These are phyloP conservation scores for Vitis cinerea DNA, from an alignment of 164 flowering plant genomes.

Conservation along the genomic window DNA sequence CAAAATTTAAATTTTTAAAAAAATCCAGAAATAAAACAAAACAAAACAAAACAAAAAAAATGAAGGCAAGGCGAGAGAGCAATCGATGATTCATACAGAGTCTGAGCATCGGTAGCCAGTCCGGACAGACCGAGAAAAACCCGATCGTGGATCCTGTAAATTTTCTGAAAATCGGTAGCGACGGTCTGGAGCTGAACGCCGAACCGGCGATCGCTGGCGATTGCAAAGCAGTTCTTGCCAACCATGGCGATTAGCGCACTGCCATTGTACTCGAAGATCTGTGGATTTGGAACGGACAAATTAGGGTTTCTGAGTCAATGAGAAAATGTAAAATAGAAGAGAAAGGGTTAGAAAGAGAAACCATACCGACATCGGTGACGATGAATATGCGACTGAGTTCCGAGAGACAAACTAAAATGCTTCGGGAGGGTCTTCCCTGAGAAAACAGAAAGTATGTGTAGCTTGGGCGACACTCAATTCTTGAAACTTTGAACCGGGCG, in stretches of 20 bases:
- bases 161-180: constrained; percentile 86
- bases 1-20: not conserved
- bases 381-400: not conserved
- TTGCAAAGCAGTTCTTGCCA: constrained; percentile 95
- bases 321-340: too few relatives aligned
- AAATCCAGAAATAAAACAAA: not conserved
- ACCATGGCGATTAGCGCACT: constrained; percentile 96
- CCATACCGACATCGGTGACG: constrained; percentile 19
- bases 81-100: constrained; percentile 49
- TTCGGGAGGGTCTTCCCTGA: too few relatives aligned
- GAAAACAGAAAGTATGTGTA: too few relatives aligned
- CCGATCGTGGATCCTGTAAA: constrained; percentile 72
- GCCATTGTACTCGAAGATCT: constrained; percentile 98
- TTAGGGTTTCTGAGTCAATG: not conserved
- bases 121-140: constrained; percentile 84
- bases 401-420: too few relatives aligned
- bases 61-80: too few relatives aligned
- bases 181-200: constrained; percentile 96
- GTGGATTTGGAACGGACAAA: constrained; percentile 9
- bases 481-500: too few relatives aligned
- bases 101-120: constrained; percentile 90
- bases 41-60: too few relatives aligned
- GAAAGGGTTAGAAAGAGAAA: not conserved
- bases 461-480: too few relatives aligned
- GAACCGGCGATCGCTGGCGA: constrained; percentile 87